A percentile compares a stretch with the other conserved stretches of the same genome.
Conservation (phyloP, 495 filamentous ascomycete species). For the Astrothelium macrocarpum region DNA sequence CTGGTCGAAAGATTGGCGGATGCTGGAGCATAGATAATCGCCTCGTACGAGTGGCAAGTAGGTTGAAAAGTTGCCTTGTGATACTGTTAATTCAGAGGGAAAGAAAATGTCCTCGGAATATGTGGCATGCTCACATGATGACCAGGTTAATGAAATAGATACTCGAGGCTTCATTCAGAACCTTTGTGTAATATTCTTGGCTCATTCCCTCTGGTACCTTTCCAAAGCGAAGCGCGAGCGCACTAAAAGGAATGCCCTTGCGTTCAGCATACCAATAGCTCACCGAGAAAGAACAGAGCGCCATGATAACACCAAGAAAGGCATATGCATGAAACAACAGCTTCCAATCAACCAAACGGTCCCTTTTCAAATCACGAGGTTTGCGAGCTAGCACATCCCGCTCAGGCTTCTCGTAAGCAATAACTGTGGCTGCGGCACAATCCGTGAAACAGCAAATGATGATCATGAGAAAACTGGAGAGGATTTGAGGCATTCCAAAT, state of each 20-base stretch:
- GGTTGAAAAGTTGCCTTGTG: conserved; percentile 55
- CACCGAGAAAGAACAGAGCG: conserved; percentile 41
- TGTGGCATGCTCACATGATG: conserved; percentile 42
- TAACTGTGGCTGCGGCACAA: conserved; percentile 25
- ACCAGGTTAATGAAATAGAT: conserved; percentile 70
- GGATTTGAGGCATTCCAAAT: conserved; percentile 32
- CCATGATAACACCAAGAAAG: conserved; percentile 43
- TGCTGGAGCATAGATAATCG: conserved; percentile 59
- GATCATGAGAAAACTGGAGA: conserved; percentile 28
- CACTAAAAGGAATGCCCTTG: conserved; percentile 46
- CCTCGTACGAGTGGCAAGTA: conserved; percentile 53
- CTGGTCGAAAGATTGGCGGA: conserved; percentile 48
- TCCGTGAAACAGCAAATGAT: conserved; percentile 35
- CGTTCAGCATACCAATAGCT: conserved; percentile 48
- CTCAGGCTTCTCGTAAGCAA: conserved; percentile 31
- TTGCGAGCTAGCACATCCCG: conserved; percentile 27
- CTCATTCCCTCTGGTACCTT: conserved; percentile 37
- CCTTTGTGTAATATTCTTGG: conserved; percentile 37
- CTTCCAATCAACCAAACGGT: conserved; percentile 39
- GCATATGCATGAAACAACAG: conserved; percentile 44
- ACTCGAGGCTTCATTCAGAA: conserved; percentile 49
- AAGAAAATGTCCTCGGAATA: conserved; percentile 8
- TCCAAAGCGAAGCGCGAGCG: conserved; percentile 54
- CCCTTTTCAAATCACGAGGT: conserved; percentile 24
- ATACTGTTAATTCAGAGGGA: neutral